phyloP scores from a whole-genome alignment of 202 grass and related monocot species.

The Sporobolus alterniflorus region DNA sequence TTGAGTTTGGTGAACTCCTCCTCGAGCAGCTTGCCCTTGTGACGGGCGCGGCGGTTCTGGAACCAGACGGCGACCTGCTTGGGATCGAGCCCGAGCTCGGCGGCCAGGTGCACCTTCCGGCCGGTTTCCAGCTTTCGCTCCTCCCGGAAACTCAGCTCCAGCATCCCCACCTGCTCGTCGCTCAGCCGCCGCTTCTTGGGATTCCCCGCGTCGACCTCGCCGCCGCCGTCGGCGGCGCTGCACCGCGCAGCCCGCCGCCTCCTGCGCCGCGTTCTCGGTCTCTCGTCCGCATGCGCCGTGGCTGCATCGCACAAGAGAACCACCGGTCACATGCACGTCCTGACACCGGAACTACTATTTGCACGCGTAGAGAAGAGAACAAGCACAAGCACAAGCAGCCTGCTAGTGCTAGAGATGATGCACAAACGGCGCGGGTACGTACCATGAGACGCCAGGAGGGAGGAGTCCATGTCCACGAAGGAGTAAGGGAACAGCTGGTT shows the following conservation, averaged over 20 bases:
- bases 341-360: background rate
- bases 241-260: conserved; percentile 38
- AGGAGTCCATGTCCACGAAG: conserved; percentile 30
- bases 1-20: conserved; percentile 65
- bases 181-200: conserved; percentile 62
- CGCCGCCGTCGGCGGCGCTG: background rate
- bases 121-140: conserved; percentile 74
- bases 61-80: conserved; percentile 78
- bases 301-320: conserved; percentile 1
- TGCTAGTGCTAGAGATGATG: background rate
- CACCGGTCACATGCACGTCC: background rate
- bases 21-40: conserved; percentile 71
- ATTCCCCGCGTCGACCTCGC: conserved; percentile 33
- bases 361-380: background rate
- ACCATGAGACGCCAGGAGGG: conserved; percentile 37
- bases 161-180: conserved; percentile 59
- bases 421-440: background rate
- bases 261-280: conserved; percentile 47
- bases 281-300: conserved; percentile 40
- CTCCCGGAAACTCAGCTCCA: conserved; percentile 66
- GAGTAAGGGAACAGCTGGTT: conserved; percentile 37
- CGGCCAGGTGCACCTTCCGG: conserved; percentile 64
- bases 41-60: conserved; percentile 73
- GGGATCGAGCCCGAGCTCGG: conserved; percentile 65
- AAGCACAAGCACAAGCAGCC: background rate